phyloP scores from a whole-genome alignment of 805 yeast genomes.

The Pichia exigua region DNA sequence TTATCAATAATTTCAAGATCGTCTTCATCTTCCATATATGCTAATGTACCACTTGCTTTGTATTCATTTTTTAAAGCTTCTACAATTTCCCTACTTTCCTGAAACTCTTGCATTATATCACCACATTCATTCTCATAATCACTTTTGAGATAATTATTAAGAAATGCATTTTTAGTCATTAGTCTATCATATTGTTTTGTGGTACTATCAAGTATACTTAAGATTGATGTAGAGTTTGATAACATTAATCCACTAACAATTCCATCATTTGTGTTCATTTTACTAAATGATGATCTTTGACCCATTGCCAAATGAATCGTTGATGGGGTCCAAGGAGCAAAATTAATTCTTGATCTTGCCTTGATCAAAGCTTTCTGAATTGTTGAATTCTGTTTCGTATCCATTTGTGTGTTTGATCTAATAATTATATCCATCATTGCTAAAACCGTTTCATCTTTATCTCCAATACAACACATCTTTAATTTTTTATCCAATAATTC shows the following conservation, averaged over 20 bases:
- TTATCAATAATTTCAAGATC: neutral
- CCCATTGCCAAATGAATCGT: constrained; percentile 75
- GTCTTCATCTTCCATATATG: constrained; percentile 41
- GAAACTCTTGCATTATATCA: constrained; percentile 41
- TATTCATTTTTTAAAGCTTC: constrained; percentile 41
- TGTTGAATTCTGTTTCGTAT: constrained; percentile 24
- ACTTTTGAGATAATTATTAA: constrained; percentile 60
- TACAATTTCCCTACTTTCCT: constrained; percentile 39
- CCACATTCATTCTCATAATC: constrained; percentile 38
- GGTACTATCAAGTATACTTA: constrained; percentile 56
- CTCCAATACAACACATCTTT: constrained; percentile 50
- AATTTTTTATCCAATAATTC: constrained; percentile 74
- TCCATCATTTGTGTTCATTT: constrained; percentile 24
- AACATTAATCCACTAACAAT: constrained; percentile 74
- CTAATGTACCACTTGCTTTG: constrained; percentile 31
- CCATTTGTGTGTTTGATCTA: constrained; percentile 34
- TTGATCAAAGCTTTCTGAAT: constrained; percentile 44
- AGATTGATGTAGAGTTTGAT: constrained; percentile 73
- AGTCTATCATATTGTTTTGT: constrained; percentile 74
- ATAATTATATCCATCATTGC: constrained; percentile 63
- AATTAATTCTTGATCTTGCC: constrained; percentile 59
- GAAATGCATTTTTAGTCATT: constrained; percentile 72
- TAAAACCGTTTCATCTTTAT: constrained; percentile 40
- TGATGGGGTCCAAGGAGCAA: constrained; percentile 82
- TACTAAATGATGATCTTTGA: constrained; percentile 54